Evolutionary conservation across 345 rosid species (phyloP).

Genomic region (Erodium maritimum): DNA sequence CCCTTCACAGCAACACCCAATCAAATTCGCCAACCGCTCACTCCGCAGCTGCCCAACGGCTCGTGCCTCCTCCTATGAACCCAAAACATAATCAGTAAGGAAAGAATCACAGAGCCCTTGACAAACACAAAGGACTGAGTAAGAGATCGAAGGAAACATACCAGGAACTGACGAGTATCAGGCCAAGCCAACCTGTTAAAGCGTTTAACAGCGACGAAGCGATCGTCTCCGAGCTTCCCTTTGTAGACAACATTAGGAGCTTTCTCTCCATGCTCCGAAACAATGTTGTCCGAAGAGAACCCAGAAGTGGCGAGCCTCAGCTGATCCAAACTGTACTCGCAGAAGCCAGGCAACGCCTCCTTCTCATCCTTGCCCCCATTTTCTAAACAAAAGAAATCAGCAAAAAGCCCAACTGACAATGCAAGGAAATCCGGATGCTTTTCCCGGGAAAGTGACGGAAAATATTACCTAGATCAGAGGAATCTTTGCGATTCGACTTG

Average conservation of each 20-base stretch:
- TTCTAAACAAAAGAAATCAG: not conserved
- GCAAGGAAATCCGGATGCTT: not conserved
- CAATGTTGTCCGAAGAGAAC: slow-evolving; percentile 23
- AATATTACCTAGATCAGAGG: slow-evolving; percentile 22
- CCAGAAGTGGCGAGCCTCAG: slow-evolving; percentile 18
- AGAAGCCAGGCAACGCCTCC: slow-evolving; percentile 25
- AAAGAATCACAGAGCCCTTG: not conserved
- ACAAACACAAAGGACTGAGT: not conserved
- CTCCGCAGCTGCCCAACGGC: slow-evolving; percentile 24
- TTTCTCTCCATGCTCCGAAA: slow-evolving; percentile 32
- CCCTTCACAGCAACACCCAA: slow-evolving; percentile 32
- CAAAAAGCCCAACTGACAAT: not conserved
- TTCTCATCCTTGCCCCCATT: slow-evolving; percentile 5
- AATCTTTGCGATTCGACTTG: slow-evolving; percentile 17
- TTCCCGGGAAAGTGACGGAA: not conserved
- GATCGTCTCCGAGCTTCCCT: slow-evolving; percentile 20
- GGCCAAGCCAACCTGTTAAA: slow-evolving; percentile 27
- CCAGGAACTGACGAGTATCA: slow-evolving; percentile 32
- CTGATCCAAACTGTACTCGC: slow-evolving; percentile 24
- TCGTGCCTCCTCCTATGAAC: slow-evolving; percentile 22
- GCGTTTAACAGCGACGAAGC: slow-evolving; percentile 12
- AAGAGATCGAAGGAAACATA: slow-evolving; percentile 1
- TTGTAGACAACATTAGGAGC: slow-evolving; percentile 29
- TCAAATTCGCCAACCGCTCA: slow-evolving; percentile 26
- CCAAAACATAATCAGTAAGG: not conserved